Conservation (phyloP, 352 stramenopile genomes). For the Chrysophaeum taylorii region DNA sequence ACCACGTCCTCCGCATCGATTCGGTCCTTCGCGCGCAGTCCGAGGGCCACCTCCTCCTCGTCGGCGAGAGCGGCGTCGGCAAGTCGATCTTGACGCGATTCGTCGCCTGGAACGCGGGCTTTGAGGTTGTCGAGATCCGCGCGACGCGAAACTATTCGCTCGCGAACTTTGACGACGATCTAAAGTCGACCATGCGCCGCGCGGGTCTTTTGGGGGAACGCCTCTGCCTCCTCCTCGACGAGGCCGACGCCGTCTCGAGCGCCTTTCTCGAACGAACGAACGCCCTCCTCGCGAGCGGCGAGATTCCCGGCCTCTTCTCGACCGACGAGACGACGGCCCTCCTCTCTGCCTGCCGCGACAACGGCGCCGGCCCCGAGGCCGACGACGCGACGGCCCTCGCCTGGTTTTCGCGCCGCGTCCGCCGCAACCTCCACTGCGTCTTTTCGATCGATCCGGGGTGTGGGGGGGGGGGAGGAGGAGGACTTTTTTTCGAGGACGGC, state of each 20-base stretch:
- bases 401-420: slow-evolving; percentile 94
- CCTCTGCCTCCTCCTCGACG: slow-evolving; percentile 99
- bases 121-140: slow-evolving; percentile 99
- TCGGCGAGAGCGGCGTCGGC: slow-evolving; percentile 93
- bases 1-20: slow-evolving; percentile 96
- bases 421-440: slow-evolving; percentile 98
- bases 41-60: slow-evolving; percentile 93
- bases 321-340: slow-evolving; percentile 95
- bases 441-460: slow-evolving; percentile 99
- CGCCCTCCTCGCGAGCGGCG: slow-evolving; percentile 92
- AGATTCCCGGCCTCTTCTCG: slow-evolving; percentile 99
- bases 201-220: slow-evolving; percentile 95
- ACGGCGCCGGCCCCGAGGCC: slow-evolving; percentile 78
- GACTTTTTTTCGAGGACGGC: too few relatives aligned
- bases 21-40: slow-evolving; percentile 50
- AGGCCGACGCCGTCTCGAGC: slow-evolving; percentile 92
- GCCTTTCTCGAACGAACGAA: slow-evolving; percentile 99
- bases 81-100: slow-evolving; percentile 99
- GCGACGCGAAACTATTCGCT: slow-evolving; percentile 94
- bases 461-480: slow-evolving; percentile 86
- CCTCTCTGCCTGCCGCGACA: slow-evolving; percentile 81
- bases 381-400: slow-evolving; percentile 67
- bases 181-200: slow-evolving; percentile 89
- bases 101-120: slow-evolving; percentile 99
- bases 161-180: slow-evolving; percentile 98